These are phyloP conservation scores for Zygoascus ofunaensis DNA, from an alignment of 805 yeast species.

Conservation along the genomic window DNA sequence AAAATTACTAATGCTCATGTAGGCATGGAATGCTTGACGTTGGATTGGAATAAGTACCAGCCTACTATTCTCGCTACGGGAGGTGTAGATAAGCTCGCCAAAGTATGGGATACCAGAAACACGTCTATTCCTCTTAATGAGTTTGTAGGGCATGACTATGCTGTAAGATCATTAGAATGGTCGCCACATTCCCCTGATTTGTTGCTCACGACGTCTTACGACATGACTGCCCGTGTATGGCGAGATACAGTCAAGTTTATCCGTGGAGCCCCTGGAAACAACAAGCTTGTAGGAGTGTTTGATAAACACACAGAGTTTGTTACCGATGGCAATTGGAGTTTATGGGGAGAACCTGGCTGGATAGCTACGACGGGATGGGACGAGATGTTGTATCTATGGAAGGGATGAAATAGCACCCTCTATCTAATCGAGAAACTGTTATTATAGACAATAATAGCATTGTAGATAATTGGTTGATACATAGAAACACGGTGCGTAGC, in stretches of 20 bases:
- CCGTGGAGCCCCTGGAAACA: slow-evolving; percentile 38
- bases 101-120: slow-evolving; percentile 85
- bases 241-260: slow-evolving; percentile 37
- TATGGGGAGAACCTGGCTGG: slow-evolving; percentile 97
- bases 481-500: not conserved
- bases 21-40: slow-evolving; percentile 68
- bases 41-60: slow-evolving; percentile 89
- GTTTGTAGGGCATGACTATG: slow-evolving; percentile 79
- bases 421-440: not conserved
- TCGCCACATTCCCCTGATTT: slow-evolving; percentile 75
- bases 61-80: slow-evolving; percentile 73
- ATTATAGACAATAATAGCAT: not conserved
- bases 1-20: slow-evolving; percentile 59
- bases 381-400: slow-evolving; percentile 88
- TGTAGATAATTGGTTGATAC: not conserved
- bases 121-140: slow-evolving; percentile 61
- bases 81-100: slow-evolving; percentile 80
- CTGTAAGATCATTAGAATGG: slow-evolving; percentile 77
- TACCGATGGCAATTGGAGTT: slow-evolving; percentile 86
- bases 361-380: slow-evolving; percentile 95
- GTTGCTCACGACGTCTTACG: slow-evolving; percentile 73
- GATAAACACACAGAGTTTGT: slow-evolving; percentile 78
- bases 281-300: slow-evolving; percentile 49
- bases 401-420: slow-evolving; percentile 30
- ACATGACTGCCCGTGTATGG: slow-evolving; percentile 90